Evolutionary conservation across 2,329 filamentous ascomycete species (phyloP).

Genomic region (Alternaria metachromatica): DNA sequence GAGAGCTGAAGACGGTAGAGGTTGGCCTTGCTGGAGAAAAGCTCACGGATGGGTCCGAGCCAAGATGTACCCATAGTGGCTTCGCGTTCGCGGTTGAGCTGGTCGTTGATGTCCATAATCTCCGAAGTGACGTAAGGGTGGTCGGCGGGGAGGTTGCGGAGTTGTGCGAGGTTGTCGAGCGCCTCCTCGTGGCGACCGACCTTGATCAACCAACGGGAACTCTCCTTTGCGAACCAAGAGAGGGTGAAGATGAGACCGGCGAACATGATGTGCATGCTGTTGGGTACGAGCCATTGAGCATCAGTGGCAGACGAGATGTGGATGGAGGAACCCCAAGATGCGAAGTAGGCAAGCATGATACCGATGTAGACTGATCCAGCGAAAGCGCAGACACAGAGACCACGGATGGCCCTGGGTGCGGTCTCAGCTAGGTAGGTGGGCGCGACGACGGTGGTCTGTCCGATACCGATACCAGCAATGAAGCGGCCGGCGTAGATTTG

Average conservation of each 20-base stretch:
- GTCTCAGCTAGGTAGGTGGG: slow-evolving; percentile 78
- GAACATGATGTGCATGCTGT: slow-evolving; percentile 79
- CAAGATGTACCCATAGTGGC: slow-evolving; percentile 71
- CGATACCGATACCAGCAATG: slow-evolving; percentile 70
- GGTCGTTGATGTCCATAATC: slow-evolving; percentile 67
- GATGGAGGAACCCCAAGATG: slow-evolving; percentile 62
- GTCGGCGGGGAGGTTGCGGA: slow-evolving; percentile 66
- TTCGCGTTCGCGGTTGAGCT: slow-evolving; percentile 74
- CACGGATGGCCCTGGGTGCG: slow-evolving; percentile 71
- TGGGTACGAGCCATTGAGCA: slow-evolving; percentile 67
- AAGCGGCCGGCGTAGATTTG: slow-evolving; percentile 71
- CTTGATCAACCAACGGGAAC: slow-evolving; percentile 74
- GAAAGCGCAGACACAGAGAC: slow-evolving; percentile 76
- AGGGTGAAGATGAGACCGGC: slow-evolving; percentile 73
- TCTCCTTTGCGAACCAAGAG: slow-evolving; percentile 73
- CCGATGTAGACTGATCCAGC: slow-evolving; percentile 76
- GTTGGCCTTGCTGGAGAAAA: slow-evolving; percentile 71
- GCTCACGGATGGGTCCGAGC: slow-evolving; percentile 70
- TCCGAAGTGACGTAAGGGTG: slow-evolving; percentile 69
- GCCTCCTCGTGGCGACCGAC: slow-evolving; percentile 66
- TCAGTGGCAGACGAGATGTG: slow-evolving; percentile 57
- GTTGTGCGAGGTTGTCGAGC: slow-evolving; percentile 59
- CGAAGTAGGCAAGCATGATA: slow-evolving; percentile 80
- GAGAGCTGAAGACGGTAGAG: slow-evolving; percentile 75
- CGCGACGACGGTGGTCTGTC: slow-evolving; percentile 70